phyloP scores from a whole-genome alignment of 2,329 filamentous ascomycete genomes.

The Immersiporthe knoxdaviesiana region DNA sequence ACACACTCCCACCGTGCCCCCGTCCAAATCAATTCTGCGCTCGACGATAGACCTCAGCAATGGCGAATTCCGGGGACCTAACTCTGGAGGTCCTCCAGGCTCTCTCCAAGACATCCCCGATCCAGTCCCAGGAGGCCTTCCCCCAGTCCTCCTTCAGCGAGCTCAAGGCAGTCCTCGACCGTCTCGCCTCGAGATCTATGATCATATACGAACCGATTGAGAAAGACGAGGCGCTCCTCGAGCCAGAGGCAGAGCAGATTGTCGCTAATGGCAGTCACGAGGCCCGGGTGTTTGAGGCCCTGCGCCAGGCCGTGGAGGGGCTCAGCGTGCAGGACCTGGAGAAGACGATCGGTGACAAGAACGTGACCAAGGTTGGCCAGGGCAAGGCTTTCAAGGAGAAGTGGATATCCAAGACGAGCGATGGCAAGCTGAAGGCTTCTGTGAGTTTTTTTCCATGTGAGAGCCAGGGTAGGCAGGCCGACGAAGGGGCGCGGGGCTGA shows the following conservation, averaged over 20 bases:
- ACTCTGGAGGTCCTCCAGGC: slow-evolving; percentile 67
- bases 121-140: slow-evolving; percentile 72
- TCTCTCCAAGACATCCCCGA: slow-evolving; percentile 64
- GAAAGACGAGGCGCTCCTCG: slow-evolving; percentile 74
- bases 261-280: slow-evolving; percentile 78
- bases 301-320: slow-evolving; percentile 74
- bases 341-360: slow-evolving; percentile 71
- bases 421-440: slow-evolving; percentile 55
- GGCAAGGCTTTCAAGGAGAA: slow-evolving; percentile 89
- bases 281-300: slow-evolving; percentile 77
- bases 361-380: slow-evolving; percentile 80
- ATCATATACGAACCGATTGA: slow-evolving; percentile 84
- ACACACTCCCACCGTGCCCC: background rate
- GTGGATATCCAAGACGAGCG: slow-evolving; percentile 68
- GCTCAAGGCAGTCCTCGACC: slow-evolving; percentile 86
- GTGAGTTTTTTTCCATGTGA: slow-evolving; percentile 25
- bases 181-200: slow-evolving; percentile 83
- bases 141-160: slow-evolving; percentile 66
- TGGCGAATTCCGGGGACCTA: slow-evolving; percentile 60
- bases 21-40: background rate
- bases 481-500: slow-evolving; percentile 20
- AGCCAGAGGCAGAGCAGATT: slow-evolving; percentile 73
- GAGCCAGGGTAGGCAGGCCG: background rate
- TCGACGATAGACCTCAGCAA: slow-evolving; percentile 39
- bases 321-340: slow-evolving; percentile 78